Percentiles rank a stretch among this genome's conserved stretches.
Conservation (phyloP, 1,139 yeast species). For the Yamadazyma spencermartinsiae region DNA sequence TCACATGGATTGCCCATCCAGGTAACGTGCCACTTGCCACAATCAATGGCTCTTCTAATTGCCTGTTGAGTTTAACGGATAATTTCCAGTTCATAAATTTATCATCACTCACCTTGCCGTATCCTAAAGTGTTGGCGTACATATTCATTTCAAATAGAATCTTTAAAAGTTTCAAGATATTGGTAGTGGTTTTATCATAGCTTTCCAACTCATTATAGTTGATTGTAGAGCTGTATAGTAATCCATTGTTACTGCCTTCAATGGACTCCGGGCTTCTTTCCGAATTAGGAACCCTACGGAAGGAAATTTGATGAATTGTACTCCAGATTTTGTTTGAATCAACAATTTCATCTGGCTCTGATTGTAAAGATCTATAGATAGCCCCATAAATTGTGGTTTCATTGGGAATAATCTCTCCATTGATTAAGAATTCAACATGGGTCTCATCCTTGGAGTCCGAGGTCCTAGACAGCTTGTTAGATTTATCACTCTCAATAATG, state of each 20-base stretch:
- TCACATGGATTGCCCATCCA: slow-evolving; percentile 75
- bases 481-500: neutral
- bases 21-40: slow-evolving; percentile 90
- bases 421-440: slow-evolving; percentile 58
- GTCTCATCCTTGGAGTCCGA: slow-evolving; percentile 5
- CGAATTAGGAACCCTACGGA: slow-evolving; percentile 22
- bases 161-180: slow-evolving; percentile 57
- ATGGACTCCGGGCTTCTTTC: slow-evolving; percentile 15
- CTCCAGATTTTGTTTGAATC: slow-evolving; percentile 60
- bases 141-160: slow-evolving; percentile 51
- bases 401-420: slow-evolving; percentile 61
- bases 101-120: slow-evolving; percentile 28
- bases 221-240: slow-evolving; percentile 14
- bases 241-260: neutral
- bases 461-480: neutral
- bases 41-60: slow-evolving; percentile 84
- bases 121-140: slow-evolving; percentile 21
- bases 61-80: slow-evolving; percentile 84
- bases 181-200: slow-evolving; percentile 47
- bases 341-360: slow-evolving; percentile 37
- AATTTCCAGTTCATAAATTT: slow-evolving; percentile 77
- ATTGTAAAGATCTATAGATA: slow-evolving; percentile 54
- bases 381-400: slow-evolving; percentile 85
- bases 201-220: slow-evolving; percentile 34
- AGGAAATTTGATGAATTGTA: slow-evolving; percentile 52